phyloP scores from a whole-genome alignment of 179 eudicot genomes.

The Silene noctiflora region DNA sequence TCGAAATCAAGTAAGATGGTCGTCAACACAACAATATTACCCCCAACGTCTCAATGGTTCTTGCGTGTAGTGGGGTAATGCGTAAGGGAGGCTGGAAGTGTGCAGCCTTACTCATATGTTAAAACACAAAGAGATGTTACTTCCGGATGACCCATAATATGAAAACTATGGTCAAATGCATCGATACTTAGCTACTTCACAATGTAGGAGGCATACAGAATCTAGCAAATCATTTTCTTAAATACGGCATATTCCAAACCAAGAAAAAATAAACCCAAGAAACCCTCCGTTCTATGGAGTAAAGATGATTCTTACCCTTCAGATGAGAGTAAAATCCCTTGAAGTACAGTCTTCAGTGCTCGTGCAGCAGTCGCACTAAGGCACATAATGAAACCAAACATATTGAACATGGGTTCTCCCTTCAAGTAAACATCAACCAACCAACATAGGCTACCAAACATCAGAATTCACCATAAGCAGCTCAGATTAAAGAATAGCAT shows the following conservation, averaged over 20 bases:
- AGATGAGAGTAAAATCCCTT: conserved; percentile 41
- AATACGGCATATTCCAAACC: not conserved
- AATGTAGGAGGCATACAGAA: not conserved
- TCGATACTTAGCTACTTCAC: not conserved
- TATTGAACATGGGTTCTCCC: conserved; percentile 43
- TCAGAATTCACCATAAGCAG: not conserved
- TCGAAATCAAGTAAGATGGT: not conserved
- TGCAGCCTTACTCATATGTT: too few relatives aligned
- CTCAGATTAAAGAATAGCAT: not conserved
- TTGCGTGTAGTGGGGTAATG: not conserved
- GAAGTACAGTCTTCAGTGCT: conserved; percentile 42
- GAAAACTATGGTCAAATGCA: not conserved
- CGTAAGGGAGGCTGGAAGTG: not conserved
- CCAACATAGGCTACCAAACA: conserved; percentile 21
- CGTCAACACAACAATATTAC: conserved; percentile 11
- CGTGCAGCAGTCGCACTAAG: conserved; percentile 44
- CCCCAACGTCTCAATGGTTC: not conserved
- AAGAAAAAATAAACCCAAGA: not conserved
- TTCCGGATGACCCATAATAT: not conserved
- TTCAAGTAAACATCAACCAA: conserved; percentile 24
- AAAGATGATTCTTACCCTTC: conserved; percentile 31
- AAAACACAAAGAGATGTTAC: not conserved
- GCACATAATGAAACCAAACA: conserved; percentile 43
- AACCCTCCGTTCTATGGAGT: not conserved
- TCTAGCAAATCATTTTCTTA: not conserved